Conservation (phyloP, 441 rosid genomes). For the Croton laevigatus region DNA sequence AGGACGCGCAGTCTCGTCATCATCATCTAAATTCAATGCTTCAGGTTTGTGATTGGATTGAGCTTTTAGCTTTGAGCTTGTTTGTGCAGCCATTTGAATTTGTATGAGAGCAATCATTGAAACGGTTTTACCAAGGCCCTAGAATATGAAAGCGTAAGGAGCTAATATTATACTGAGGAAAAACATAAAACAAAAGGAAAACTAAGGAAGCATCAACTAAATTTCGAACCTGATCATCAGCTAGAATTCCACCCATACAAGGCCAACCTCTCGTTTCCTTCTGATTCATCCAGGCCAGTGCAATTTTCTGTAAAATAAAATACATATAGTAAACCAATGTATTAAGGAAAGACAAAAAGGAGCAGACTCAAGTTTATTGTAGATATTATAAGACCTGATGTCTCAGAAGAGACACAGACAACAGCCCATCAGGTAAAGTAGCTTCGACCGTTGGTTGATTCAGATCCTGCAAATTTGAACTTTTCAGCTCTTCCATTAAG, state of each 20-base stretch:
- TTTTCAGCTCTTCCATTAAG: conserved; percentile 22
- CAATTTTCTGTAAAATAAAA: conserved; percentile 72
- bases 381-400: conserved; percentile 66
- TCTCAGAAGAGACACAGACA: conserved; percentile 81
- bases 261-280: conserved; percentile 80
- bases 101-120: conserved; percentile 92
- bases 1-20: conserved; percentile 51
- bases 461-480: conserved; percentile 57
- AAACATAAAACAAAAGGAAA: conserved; percentile 15
- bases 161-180: conserved; percentile 18
- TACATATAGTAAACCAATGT: conserved; percentile 21
- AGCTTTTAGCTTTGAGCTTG: conserved; percentile 52
- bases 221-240: conserved; percentile 89
- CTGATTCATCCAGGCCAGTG: conserved; percentile 95
- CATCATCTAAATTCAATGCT: conserved; percentile 85
- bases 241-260: conserved; percentile 91
- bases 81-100: conserved; percentile 60
- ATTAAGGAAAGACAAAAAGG: conserved; percentile 19
- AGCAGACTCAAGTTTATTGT: conserved; percentile 5
- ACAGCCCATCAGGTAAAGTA: conserved; percentile 57
- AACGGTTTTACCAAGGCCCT: conserved; percentile 99
- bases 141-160: conserved; percentile 28
- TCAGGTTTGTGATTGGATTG: conserved; percentile 50
- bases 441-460: conserved; percentile 81
- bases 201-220: conserved; percentile 11